Conservation (phyloP, 2,329 filamentous ascomycete genomes). For the Aspergillus pseudoviridinutans region DNA sequence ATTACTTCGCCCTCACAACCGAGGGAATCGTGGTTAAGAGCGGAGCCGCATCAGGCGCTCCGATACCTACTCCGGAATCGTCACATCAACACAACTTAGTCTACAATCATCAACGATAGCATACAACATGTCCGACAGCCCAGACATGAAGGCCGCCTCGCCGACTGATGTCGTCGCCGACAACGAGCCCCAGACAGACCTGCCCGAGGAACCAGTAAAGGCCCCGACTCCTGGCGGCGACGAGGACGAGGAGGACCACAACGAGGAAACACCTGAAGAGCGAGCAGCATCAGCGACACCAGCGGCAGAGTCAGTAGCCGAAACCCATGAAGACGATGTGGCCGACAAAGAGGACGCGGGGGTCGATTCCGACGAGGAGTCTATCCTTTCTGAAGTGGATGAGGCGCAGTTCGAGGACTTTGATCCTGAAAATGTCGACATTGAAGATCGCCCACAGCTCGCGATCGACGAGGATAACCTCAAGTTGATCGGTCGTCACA, state of each 20-base stretch:
- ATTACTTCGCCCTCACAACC: not conserved
- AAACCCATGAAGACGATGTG: conserved; percentile 18
- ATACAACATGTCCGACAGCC: conserved; percentile 37
- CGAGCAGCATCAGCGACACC: conserved; percentile 5
- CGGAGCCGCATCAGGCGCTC: not conserved
- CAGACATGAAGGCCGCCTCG: conserved; percentile 25
- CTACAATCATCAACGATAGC: not conserved
- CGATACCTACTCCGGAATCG: conserved; percentile 8
- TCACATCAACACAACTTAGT: not conserved
- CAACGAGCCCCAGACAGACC: conserved; percentile 4
- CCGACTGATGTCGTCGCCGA: conserved; percentile 13
- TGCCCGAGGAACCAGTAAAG: conserved; percentile 21
- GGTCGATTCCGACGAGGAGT: conserved; percentile 56
- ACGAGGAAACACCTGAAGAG: conserved; percentile 5
- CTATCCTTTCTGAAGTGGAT: conserved; percentile 60
- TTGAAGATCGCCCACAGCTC: conserved; percentile 56
- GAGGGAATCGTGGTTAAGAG: conserved; percentile 1
- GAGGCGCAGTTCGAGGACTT: conserved; percentile 64
- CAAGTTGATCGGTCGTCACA: conserved; percentile 58
- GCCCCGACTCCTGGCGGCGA: conserved; percentile 25
- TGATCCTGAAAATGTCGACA: conserved; percentile 56
- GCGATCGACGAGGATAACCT: conserved; percentile 60
- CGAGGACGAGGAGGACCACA: conserved; percentile 10
- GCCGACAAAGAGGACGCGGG: conserved; percentile 27
- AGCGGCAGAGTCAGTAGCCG: conserved; percentile 20